These are phyloP conservation scores for Candida tammaniensis DNA, from an alignment of 805 yeast species.

Conservation along the genomic window DNA sequence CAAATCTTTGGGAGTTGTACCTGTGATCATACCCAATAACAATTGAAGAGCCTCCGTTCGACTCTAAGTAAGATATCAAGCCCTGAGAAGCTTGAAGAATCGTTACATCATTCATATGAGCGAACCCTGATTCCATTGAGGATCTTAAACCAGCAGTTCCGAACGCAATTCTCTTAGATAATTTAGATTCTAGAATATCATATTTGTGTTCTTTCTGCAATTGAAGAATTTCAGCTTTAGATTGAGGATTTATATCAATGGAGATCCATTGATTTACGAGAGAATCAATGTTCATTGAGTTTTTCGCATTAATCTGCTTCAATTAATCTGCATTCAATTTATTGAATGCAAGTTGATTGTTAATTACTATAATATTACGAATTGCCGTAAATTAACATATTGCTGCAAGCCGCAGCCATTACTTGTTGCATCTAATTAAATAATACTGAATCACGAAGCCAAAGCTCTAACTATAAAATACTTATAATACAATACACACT, in stretches of 20 bases:
- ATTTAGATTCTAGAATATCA: constrained; percentile 47
- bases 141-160: constrained; percentile 95
- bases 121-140: constrained; percentile 86
- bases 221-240: constrained; percentile 53
- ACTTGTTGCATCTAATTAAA: no score
- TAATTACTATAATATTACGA: no score
- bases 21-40: constrained; percentile 95
- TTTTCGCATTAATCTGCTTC: no score
- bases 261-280: constrained; percentile 35
- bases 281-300: constrained; percentile 17
- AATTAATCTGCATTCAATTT: no score
- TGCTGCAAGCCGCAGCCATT: no score
- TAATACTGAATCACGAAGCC: no score
- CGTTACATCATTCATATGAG: constrained; percentile 84
- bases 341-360: no score
- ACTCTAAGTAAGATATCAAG: constrained; percentile 48
- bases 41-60: constrained; percentile 29
- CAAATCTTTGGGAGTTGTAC: constrained; percentile 74
- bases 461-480: no score
- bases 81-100: constrained; percentile 91
- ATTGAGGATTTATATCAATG: constrained; percentile 37
- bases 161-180: constrained; percentile 65
- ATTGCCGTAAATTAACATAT: no score
- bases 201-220: constrained; percentile 39
- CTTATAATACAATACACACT: no score